Percentiles rank a stretch among this genome's conserved stretches.
Evolutionary conservation across 352 stramenopile species (phyloP).

Genomic region (Phytophthora chlamydospora): DNA sequence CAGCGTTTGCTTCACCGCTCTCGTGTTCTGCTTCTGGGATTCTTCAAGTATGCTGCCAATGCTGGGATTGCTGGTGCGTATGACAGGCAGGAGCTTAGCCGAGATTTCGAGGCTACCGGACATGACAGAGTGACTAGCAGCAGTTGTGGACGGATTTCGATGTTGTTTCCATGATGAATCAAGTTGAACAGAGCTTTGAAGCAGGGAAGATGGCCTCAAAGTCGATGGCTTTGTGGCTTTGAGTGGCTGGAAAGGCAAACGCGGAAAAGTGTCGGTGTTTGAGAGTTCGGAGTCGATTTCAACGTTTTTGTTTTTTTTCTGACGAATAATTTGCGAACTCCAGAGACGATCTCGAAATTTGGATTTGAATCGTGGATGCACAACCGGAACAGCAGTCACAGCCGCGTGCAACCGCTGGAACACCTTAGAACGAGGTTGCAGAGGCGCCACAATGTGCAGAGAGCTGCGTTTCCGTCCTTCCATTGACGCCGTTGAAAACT

Average conservation of each 20-base stretch:
- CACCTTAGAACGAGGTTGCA: neutral
- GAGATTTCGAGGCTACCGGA: no score
- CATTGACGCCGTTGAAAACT: constrained; percentile 11
- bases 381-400: neutral
- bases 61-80: constrained; percentile 3
- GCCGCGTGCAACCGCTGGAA: constrained; percentile 5
- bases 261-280: neutral
- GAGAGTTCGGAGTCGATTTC: neutral
- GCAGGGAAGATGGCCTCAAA: no score
- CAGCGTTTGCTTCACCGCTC: constrained; percentile 37
- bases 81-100: no score
- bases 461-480: neutral
- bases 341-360: neutral
- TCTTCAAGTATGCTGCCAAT: constrained; percentile 20
- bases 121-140: no score
- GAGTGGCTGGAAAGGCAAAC: neutral
- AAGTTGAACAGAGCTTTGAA: no score
- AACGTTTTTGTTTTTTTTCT: neutral
- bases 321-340: neutral
- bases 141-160: no score
- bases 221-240: neutral
- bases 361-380: neutral
- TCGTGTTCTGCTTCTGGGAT: constrained; percentile 35
- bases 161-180: no score
- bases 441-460: neutral